These are phyloP conservation scores for Erythrobasidium hasegawianum DNA, from an alignment of 1,284 basidiomycete species.

Conservation along the genomic window DNA sequence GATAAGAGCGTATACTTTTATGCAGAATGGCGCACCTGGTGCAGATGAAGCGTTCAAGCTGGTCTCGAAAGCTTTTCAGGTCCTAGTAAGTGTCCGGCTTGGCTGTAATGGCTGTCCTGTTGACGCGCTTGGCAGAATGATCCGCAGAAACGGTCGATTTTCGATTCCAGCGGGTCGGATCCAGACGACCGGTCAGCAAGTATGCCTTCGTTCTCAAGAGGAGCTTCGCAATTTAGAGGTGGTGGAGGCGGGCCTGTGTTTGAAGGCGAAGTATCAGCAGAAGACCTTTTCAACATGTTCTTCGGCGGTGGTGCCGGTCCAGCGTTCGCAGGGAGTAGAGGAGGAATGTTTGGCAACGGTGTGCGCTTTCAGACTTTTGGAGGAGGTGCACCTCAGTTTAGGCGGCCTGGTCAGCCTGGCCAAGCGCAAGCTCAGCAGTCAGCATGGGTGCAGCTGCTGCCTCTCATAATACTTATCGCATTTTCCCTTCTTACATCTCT, in stretches of 20 bases:
- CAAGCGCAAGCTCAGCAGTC: constrained; percentile 50
- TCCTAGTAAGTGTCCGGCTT: constrained; percentile 28
- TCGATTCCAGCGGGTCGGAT: constrained; percentile 78
- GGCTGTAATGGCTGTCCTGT: neutral
- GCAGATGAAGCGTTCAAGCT: constrained; percentile 99
- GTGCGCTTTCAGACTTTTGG: constrained; percentile 50
- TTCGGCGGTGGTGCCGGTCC: constrained; percentile 69
- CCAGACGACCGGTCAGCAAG: constrained; percentile 69
- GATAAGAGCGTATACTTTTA: neutral
- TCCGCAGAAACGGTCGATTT: constrained; percentile 82
- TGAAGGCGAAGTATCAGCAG: constrained; percentile 84
- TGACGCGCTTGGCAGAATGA: constrained; percentile 58
- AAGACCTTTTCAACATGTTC: constrained; percentile 99
- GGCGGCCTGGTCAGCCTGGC: constrained; percentile 48
- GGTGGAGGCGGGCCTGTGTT: constrained; percentile 50
- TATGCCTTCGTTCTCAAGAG: constrained; percentile 62
- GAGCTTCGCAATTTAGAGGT: constrained; percentile 51
- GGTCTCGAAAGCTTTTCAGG: constrained; percentile 70
- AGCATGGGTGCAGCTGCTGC: constrained; percentile 76
- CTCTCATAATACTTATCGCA: constrained; percentile 73
- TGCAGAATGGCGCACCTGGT: constrained; percentile 72
- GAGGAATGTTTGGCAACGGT: constrained; percentile 54
- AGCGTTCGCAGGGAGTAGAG: constrained; percentile 50
- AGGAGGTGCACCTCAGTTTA: constrained; percentile 53
- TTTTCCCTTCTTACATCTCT: constrained; percentile 82